phyloP scores from a whole-genome alignment of 2,329 filamentous ascomycete species.

The Colletotrichum liaoningense region DNA sequence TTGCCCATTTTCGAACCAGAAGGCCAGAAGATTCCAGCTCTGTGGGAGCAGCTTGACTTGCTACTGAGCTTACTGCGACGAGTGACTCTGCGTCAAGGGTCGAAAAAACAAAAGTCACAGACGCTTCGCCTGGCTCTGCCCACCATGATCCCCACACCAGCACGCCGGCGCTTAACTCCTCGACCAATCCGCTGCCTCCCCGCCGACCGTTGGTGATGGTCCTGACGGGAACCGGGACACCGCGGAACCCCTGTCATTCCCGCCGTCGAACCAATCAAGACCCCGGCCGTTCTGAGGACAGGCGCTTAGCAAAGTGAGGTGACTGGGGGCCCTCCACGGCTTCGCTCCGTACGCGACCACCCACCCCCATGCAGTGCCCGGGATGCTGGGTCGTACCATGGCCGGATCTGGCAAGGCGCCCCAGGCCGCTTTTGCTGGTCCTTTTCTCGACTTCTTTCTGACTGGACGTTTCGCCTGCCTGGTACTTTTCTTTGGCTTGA shows the following conservation, averaged over 20 bases:
- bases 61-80: neutral
- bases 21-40: neutral
- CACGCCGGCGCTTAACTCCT: slow-evolving; percentile 31
- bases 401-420: slow-evolving; percentile 19
- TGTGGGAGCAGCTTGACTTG: neutral
- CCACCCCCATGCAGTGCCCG: slow-evolving; percentile 37
- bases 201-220: slow-evolving; percentile 23
- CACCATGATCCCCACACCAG: slow-evolving; percentile 19
- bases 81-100: slow-evolving; percentile 8
- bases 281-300: slow-evolving; percentile 16
- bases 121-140: neutral
- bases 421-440: slow-evolving; percentile 26
- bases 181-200: slow-evolving; percentile 24
- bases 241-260: slow-evolving; percentile 3
- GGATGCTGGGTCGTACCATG: slow-evolving; percentile 37
- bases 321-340: slow-evolving; percentile 19
- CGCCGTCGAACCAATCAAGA: slow-evolving; percentile 20
- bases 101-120: slow-evolving; percentile 15
- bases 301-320: slow-evolving; percentile 34
- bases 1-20: neutral
- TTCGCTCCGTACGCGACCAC: slow-evolving; percentile 13
- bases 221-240: slow-evolving; percentile 20
- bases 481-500: slow-evolving; percentile 7
- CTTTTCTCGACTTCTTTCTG: neutral
- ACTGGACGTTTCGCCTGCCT: neutral